Conservation (phyloP, 108 stramenopile genomes). For the Cyclotella cryptica region DNA sequence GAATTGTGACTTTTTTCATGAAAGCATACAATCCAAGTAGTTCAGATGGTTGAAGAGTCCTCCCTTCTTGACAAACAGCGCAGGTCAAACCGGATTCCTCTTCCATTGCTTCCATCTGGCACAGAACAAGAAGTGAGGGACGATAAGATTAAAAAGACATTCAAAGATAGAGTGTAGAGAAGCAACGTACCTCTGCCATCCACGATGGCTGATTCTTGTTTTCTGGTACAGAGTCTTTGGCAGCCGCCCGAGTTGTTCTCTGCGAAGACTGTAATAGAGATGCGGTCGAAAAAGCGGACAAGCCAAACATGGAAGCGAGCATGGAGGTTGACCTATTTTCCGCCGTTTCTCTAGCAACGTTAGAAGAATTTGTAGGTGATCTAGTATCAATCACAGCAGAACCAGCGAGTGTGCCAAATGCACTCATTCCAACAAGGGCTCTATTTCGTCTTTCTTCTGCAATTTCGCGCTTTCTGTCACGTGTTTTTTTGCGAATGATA, state of each 20-base stretch:
- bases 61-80: constrained; percentile 87
- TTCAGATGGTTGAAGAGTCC: constrained; percentile 77
- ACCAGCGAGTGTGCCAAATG: constrained; percentile 54
- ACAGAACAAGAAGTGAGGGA: background rate
- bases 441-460: constrained; percentile 78
- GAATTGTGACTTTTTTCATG: constrained; percentile 79
- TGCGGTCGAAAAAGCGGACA: constrained; percentile 38
- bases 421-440: constrained; percentile 68
- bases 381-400: constrained; percentile 10
- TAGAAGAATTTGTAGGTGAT: constrained; percentile 1
- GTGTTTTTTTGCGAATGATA: constrained; percentile 65
- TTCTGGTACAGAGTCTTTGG: constrained; percentile 5
- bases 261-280: constrained; percentile 11
- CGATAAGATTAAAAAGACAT: background rate
- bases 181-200: constrained; percentile 62
- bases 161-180: background rate
- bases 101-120: constrained; percentile 79
- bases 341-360: constrained; percentile 15
- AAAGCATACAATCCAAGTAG: constrained; percentile 86
- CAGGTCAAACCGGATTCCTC: constrained; percentile 84
- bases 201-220: constrained; percentile 61
- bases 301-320: constrained; percentile 59
- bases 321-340: constrained; percentile 55
- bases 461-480: constrained; percentile 81
- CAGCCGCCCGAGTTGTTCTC: constrained; percentile 25